Evolutionary conservation across 176 grass and related monocot species (phyloP).

Genomic region (Puya raimondii): DNA sequence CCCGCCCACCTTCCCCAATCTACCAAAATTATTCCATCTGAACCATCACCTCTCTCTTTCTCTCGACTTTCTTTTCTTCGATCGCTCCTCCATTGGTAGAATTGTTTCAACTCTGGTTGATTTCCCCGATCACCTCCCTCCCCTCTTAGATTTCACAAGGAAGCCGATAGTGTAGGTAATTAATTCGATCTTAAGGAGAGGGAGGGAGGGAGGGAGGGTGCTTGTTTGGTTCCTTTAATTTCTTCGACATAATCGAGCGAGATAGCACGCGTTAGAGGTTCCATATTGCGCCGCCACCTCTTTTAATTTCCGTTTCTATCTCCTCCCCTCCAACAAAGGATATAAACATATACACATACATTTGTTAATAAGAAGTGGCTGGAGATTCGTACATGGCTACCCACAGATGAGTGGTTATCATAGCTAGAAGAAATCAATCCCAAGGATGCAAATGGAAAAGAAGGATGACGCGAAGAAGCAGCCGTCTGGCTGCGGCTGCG

Average conservation of each 20-base stretch:
- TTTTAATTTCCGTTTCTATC: no score
- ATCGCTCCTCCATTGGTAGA: neutral
- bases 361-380: neutral
- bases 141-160: neutral
- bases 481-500: constrained; percentile 17
- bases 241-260: neutral
- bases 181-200: neutral
- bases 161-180: neutral
- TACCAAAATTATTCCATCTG: neutral
- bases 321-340: no score
- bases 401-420: neutral
- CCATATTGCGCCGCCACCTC: neutral
- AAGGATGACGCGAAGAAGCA: neutral
- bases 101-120: neutral
- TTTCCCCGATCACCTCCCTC: neutral
- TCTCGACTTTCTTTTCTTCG: neutral
- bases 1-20: neutral
- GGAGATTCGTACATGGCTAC: neutral
- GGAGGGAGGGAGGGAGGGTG: neutral
- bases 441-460: neutral
- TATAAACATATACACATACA: no score
- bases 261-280: neutral
- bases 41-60: neutral
- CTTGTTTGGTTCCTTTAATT: neutral
- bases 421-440: neutral